Conservation (phyloP, 495 filamentous ascomycete genomes). For the Podospora didyma region DNA sequence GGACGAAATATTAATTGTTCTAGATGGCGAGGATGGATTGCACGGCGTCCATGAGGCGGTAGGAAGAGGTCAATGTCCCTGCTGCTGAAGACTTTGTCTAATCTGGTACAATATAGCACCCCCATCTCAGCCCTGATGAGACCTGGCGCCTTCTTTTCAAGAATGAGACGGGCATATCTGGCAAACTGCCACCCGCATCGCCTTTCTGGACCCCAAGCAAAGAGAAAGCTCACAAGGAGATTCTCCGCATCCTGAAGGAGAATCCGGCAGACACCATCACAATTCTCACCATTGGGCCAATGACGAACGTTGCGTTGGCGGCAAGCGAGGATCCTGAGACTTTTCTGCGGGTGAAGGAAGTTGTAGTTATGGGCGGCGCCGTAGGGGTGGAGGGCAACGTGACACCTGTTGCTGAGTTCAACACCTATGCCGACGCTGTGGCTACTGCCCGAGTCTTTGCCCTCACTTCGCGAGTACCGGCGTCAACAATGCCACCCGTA, state of each 20-base stretch:
- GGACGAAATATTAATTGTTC: neutral
- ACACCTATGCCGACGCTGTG: slow-evolving; percentile 74
- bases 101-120: slow-evolving; percentile 56
- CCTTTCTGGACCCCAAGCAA: slow-evolving; percentile 69
- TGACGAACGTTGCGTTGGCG: slow-evolving; percentile 88
- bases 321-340: slow-evolving; percentile 79
- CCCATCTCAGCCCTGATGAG: slow-evolving; percentile 76
- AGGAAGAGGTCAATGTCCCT: slow-evolving; percentile 25
- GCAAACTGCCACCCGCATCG: slow-evolving; percentile 39
- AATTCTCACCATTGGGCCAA: slow-evolving; percentile 81
- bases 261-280: slow-evolving; percentile 81
- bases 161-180: slow-evolving; percentile 31
- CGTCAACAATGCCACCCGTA: slow-evolving; percentile 62
- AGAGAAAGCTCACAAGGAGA: slow-evolving; percentile 71
- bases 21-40: slow-evolving; percentile 87
- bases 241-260: slow-evolving; percentile 72
- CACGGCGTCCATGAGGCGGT: slow-evolving; percentile 84
- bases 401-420: slow-evolving; percentile 80
- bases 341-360: slow-evolving; percentile 82
- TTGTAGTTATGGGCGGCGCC: slow-evolving; percentile 97
- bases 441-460: slow-evolving; percentile 88
- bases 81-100: neutral
- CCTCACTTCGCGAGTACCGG: slow-evolving; percentile 74
- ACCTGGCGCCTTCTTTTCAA: slow-evolving; percentile 83
- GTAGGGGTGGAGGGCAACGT: slow-evolving; percentile 74